Base-by-base conservation (phyloP, 108 stramenopile species). In the Chaetoceros muelleri region DNA sequence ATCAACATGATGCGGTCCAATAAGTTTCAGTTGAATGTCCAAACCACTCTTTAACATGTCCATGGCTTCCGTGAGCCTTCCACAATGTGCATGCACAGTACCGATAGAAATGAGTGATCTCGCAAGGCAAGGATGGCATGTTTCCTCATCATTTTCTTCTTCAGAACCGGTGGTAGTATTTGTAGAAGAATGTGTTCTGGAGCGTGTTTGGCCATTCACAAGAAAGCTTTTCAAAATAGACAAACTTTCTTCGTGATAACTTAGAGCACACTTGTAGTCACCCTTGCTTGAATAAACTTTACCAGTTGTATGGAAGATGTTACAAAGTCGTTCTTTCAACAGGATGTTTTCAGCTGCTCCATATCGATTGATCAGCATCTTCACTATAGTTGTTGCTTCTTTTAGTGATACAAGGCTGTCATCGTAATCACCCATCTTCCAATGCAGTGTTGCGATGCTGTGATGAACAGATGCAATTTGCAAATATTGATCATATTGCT, bases 1-100 rank as follows among this genome's bases (percentile, higher is more conserved):
- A 2, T 55, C 54, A 1, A 55, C 54, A 34, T 55, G 25, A n/a
- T 55, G 16, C 19, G 28, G 19, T 34, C 54, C 27, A 29, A 30
- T 20, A 21, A 29, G 18, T 20, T 34, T 19, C 17, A 18, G 17
- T 2, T 13, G 30, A 55, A 55, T 30, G 2, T 10, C 1, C 1
- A 55, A 30, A 29, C 54, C 31, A 21, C 20, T 29, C 54, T 30
- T 29, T 24, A 28, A 30, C 16, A 21, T 30, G 28, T 30, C 28
- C 54, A 55, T 55, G 1, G 54, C 54, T 40, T 10, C 8, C 13
- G 5, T 13, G 13, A 40, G 13, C 13, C 13, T 40, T 10, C 34
- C 34, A 13, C 8, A 40, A 10, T 40, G 34, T 10, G 34, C 5
- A 13, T 40, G 34, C 5, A 40, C 13, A 13, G 34, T 40, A 10